Conservation (phyloP, 2,329 filamentous ascomycete genomes). For the Ophiobolus disseminans region DNA sequence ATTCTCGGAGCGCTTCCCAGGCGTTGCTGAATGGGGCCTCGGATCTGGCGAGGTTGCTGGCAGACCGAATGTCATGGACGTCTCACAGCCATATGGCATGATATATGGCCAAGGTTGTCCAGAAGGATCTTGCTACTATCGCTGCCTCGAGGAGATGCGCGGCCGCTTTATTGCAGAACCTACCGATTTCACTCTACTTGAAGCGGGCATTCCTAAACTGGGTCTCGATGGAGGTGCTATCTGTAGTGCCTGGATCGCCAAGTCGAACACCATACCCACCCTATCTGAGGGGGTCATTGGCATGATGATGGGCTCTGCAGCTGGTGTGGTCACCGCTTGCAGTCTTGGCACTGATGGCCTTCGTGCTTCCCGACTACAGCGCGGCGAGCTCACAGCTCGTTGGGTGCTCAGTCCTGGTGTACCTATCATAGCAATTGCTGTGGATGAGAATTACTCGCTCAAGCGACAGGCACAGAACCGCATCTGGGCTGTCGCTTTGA, state of each 20-base stretch:
- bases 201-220: conserved; percentile 78
- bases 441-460: conserved; percentile 81
- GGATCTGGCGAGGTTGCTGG: conserved; percentile 78
- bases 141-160: conserved; percentile 74
- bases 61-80: conserved; percentile 85
- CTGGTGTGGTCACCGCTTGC: conserved; percentile 83
- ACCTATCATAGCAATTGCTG: conserved; percentile 81
- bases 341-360: conserved; percentile 70
- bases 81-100: conserved; percentile 84
- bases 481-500: conserved; percentile 91
- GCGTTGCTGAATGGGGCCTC: conserved; percentile 76
- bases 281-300: conserved; percentile 80
- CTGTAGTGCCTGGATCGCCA: conserved; percentile 88
- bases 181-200: conserved; percentile 65
- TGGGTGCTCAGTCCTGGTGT: conserved; percentile 94
- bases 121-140: conserved; percentile 80
- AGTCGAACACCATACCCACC: conserved; percentile 73
- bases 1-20: conserved; percentile 77
- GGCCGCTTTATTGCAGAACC: conserved; percentile 75
- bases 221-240: conserved; percentile 73
- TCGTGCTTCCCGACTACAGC: conserved; percentile 68
- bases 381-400: conserved; percentile 80
- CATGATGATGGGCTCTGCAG: conserved; percentile 81
- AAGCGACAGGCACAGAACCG: conserved; percentile 73
- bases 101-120: conserved; percentile 86